phyloP scores from a whole-genome alignment of 2,329 filamentous ascomycete genomes.

The Aspergillus transmontanensis region DNA sequence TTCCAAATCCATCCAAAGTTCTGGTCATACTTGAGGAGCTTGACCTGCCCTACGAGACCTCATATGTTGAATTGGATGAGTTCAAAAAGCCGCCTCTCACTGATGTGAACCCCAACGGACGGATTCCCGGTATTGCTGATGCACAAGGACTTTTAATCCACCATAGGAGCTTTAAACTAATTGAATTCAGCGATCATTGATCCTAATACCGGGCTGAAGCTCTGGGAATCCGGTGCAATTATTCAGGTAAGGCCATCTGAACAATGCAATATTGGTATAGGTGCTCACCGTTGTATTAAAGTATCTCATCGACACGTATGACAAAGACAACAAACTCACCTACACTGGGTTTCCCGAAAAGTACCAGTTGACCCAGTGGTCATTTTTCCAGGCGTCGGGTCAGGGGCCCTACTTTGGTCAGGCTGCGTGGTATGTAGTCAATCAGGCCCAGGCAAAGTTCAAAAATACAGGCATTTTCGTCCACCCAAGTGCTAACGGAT shows the following conservation, averaged over 20 bases:
- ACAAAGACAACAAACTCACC: slow-evolving; percentile 41
- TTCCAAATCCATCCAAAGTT: neutral
- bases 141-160: no score
- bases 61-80: neutral
- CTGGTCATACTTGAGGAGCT: neutral
- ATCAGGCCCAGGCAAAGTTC: no score
- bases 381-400: slow-evolving; percentile 50
- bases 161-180: no score
- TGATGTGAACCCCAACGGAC: neutral
- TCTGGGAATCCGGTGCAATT: slow-evolving; percentile 29
- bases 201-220: neutral
- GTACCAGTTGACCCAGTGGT: slow-evolving; percentile 42
- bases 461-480: no score
- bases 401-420: slow-evolving; percentile 56
- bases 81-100: neutral
- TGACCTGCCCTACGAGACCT: neutral
- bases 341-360: slow-evolving; percentile 44
- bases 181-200: no score
- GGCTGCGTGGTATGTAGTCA: slow-evolving; percentile 13
- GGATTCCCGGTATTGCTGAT: neutral
- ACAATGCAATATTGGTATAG: no score
- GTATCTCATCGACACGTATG: slow-evolving; percentile 50
- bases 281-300: slow-evolving; percentile 25
- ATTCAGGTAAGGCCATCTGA: neutral
- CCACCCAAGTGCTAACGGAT: no score